phyloP scores from a whole-genome alignment of 805 yeast genomes.

The Allodekkera sacchari region DNA sequence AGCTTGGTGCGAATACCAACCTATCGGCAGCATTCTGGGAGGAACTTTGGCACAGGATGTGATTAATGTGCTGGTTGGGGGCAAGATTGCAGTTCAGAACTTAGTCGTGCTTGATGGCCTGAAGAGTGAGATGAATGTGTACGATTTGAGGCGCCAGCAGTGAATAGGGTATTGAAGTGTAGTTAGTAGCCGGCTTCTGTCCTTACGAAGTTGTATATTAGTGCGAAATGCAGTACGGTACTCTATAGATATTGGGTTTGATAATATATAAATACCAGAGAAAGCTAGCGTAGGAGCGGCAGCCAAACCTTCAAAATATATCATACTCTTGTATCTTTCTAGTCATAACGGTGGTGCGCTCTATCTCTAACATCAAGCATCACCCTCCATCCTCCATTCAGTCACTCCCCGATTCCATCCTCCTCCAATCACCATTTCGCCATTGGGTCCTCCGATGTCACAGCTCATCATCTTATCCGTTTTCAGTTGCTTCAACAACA shows the following conservation, averaged over 20 bases:
- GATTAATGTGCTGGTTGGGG: constrained; percentile 68
- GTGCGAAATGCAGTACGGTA: no score
- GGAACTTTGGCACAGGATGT: constrained; percentile 89
- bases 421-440: constrained; percentile 42
- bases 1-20: constrained; percentile 60
- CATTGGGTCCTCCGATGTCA: constrained; percentile 35
- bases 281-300: no score
- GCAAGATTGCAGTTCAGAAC: constrained; percentile 78
- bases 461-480: constrained; percentile 70
- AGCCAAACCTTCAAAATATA: no score
- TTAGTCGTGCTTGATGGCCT: constrained; percentile 68
- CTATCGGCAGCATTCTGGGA: constrained; percentile 81
- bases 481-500: constrained; percentile 38
- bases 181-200: no score
- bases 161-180: no score
- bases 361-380: no score
- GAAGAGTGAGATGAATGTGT: constrained; percentile 70
- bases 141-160: constrained; percentile 37
- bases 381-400: constrained; percentile 24
- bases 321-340: no score
- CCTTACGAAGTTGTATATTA: no score
- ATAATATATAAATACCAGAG: no score
- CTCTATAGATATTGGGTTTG: no score
- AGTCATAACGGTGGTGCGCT: no score
- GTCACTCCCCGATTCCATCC: constrained; percentile 69